Conservation (phyloP, 352 stramenopile species). For the Phytophthora megakarya region DNA sequence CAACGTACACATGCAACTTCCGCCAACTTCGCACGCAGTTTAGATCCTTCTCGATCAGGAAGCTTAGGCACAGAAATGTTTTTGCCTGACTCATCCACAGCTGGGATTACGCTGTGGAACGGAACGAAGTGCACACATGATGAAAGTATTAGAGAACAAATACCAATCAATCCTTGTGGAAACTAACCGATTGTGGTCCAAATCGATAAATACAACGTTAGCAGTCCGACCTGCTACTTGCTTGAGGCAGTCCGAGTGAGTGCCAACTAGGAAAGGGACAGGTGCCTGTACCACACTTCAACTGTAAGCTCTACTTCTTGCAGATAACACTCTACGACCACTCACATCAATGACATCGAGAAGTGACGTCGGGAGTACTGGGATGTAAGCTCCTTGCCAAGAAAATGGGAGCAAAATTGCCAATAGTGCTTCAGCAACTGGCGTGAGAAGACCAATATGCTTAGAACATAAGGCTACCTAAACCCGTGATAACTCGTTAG, state of each 20-base stretch:
- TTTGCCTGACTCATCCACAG: conserved; percentile 70
- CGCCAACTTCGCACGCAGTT: conserved; percentile 64
- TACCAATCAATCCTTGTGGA: background rate
- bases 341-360: conserved; percentile 93
- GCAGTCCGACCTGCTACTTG: conserved; percentile 60
- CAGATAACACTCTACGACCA: background rate
- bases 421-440: conserved; percentile 91
- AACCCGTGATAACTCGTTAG: background rate
- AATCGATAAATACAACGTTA: conserved; percentile 94
- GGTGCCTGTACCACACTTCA: conserved; percentile 61
- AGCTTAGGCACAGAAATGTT: conserved; percentile 70
- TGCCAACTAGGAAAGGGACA: conserved; percentile 94
- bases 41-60: conserved; percentile 69
- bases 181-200: conserved; percentile 90
- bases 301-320: background rate
- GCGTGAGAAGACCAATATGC: conserved; percentile 89
- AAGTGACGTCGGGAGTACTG: conserved; percentile 91
- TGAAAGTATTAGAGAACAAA: background rate
- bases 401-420: conserved; percentile 93
- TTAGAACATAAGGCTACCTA: conserved; percentile 93
- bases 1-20: conserved; percentile 61
- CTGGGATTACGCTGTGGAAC: conserved; percentile 64
- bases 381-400: conserved; percentile 95
- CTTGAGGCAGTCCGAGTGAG: conserved; percentile 84
- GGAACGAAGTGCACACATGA: background rate